Base-by-base conservation (phyloP, 805 yeast species). In the Saturnispora galanensis region DNA sequence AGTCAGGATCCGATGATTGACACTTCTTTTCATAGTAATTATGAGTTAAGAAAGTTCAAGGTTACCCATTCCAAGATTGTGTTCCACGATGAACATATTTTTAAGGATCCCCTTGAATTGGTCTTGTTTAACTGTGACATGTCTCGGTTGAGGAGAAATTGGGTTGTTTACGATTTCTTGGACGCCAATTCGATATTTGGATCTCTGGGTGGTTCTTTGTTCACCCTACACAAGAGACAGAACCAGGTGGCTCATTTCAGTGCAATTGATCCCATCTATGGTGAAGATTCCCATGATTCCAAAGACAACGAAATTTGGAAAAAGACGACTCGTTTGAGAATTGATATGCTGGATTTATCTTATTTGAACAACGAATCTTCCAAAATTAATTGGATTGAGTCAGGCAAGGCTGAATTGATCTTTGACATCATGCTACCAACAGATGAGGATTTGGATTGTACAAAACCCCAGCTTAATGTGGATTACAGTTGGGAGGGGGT, bases 211-310 rank as follows among this genome's bases (percentile, higher is more conserved):
- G 81, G 81, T 44, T 77, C 93, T 1, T 67, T 84, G 60, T 83
- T 84, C 62, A 81, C 88, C 0, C 70, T 84, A 17, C 93, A 84
- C 53, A 82, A 82, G 56, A 74, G 84, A 52, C 90, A 83, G 56
- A 72, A 74, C 48, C 71, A 73, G 45, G 62, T 70, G 48, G 74
- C 76, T 0, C 70, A 69, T 49, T 67, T 71, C 30, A 62, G 58
- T 29, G 63, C 54, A 1, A 51, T 63, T 42, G 66, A 58, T 33
- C 50, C 50, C 3, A 31, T 28, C 11, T 37, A 37, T 31, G 41
- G 17, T 3, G 32, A 42, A 16, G 57, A 42, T 21, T 21, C 26
- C 26, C 26, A 3, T 38, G 47, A 49, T 28, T 39, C 45, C n/a
- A 32, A 29, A 15, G 38, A 30, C 31, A 46, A 39, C 35, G 50